phyloP scores from a whole-genome alignment of 2,329 filamentous ascomycete genomes.

The Exophiala sp. region DNA sequence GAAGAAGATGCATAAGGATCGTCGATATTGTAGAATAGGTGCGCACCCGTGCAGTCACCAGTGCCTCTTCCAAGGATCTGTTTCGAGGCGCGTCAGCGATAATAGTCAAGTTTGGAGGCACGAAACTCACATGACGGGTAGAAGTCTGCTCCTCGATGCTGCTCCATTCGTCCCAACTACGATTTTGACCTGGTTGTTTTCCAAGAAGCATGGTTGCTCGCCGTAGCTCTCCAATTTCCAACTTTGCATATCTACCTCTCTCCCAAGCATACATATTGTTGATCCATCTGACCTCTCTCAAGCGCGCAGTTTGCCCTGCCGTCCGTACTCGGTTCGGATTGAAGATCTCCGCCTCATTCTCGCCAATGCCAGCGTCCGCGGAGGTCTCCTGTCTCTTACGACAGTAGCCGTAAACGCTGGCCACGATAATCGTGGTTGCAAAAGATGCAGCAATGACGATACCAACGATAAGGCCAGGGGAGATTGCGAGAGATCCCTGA shows the following conservation, averaged over 20 bases:
- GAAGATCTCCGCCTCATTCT: constrained; percentile 21
- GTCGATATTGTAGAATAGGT: constrained; percentile 11
- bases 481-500: constrained; percentile 10
- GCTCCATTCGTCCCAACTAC: constrained; percentile 16
- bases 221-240: constrained; percentile 10
- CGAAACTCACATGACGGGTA: background rate
- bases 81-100: background rate
- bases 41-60: background rate
- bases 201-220: constrained; percentile 13
- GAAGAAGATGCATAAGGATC: constrained; percentile 9
- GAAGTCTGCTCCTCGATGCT: background rate
- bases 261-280: constrained; percentile 23
- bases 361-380: constrained; percentile 13
- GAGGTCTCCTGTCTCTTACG: background rate
- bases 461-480: constrained; percentile 18
- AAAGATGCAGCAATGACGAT: constrained; percentile 19
- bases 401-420: constrained; percentile 19
- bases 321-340: constrained; percentile 17
- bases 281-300: constrained; percentile 23
- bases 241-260: constrained; percentile 6
- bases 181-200: background rate
- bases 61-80: constrained; percentile 1
- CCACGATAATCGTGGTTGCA: constrained; percentile 12
- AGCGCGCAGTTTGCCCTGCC: constrained; percentile 12
- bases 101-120: background rate